These are phyloP conservation scores for Starmerella gropengiesseri DNA, from an alignment of 805 yeast species.

Conservation along the genomic window DNA sequence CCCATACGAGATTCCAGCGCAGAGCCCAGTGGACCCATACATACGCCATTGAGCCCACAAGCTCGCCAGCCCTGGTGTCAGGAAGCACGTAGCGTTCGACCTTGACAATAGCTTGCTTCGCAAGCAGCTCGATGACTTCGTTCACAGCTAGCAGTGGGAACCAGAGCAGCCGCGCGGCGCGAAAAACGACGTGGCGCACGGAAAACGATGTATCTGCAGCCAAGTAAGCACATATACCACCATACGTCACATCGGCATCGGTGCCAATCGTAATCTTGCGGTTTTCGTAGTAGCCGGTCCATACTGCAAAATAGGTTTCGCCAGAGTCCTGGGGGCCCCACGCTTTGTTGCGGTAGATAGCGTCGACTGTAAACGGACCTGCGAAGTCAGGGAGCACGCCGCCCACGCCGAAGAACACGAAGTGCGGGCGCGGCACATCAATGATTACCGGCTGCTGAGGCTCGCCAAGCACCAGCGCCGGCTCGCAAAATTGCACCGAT, in stretches of 20 bases:
- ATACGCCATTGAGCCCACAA: too few species aligned
- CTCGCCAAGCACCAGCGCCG: too few species aligned
- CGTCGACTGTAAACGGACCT: slow-evolving; percentile 1
- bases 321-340: too few species aligned
- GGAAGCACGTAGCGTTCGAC: too few species aligned
- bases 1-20: not conserved
- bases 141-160: too few species aligned
- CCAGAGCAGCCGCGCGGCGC: too few species aligned
- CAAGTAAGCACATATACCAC: not conserved
- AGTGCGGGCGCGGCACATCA: not conserved
- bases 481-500: too few species aligned
- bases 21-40: slow-evolving; percentile 1
- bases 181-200: too few species aligned
- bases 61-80: too few species aligned
- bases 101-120: too few species aligned
- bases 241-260: not conserved
- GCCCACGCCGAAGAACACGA: slow-evolving; percentile 1
- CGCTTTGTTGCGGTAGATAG: not conserved
- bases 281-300: not conserved
- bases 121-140: too few species aligned
- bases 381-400: slow-evolving; percentile 2
- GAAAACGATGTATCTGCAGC: too few species aligned
- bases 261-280: not conserved
- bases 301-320: not conserved
- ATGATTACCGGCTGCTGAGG: not conserved